Base-by-base conservation (phyloP, 495 filamentous ascomycete species). In the Bryoglossum gracile region DNA sequence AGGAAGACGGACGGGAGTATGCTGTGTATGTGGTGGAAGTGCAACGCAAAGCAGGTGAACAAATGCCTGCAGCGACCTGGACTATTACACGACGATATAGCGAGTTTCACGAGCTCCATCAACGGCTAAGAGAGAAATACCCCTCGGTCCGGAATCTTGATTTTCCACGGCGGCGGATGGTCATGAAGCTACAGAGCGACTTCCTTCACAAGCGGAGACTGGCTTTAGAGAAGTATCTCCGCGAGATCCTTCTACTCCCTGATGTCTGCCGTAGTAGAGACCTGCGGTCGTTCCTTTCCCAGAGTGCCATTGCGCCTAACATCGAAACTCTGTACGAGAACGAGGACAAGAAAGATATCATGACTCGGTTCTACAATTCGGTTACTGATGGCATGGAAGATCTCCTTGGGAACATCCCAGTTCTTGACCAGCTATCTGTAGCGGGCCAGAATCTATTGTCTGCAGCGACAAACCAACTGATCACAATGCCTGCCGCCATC, bases 331-430 rank as follows among this genome's bases (percentile, higher is more conserved):
- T 66, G 8, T 52, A 62, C 48, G 68, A 62, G 34, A 68, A 72
- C 32, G 75, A 75, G 41, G 82, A 88, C 58, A 80, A 82, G 37
- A 87, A 86, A 53, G 94, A 97, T 61, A 86, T 97, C 54, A 90
- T 99, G 36, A 87, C 87, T 0, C 79, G 94, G 13, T 82, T 99
- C 36, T 97, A 97, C 67, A 91, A 91, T 63, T 95, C 89, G 2
- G 89, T 99, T 37, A 80, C 91, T 3, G 91, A 97, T 61, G 94
- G 92, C 25, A 95, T 97, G 89, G 94, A 99, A 66, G 92, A 99
- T 55, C 89, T 97, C 52, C 69, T 95, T 2, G 88, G 94, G 32
- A 96, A 94, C 61, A 90, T 97, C 41, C 88, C 92, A 3, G 87
- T 97, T 0, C 78, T 98, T 10, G 94, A 97, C 55, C 94, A 97